Evolutionary conservation across 768 basidiomycete species (phyloP), one percentile per base, ranked within the genome.

Genomic region (Cytidiella melzeri): DNA sequence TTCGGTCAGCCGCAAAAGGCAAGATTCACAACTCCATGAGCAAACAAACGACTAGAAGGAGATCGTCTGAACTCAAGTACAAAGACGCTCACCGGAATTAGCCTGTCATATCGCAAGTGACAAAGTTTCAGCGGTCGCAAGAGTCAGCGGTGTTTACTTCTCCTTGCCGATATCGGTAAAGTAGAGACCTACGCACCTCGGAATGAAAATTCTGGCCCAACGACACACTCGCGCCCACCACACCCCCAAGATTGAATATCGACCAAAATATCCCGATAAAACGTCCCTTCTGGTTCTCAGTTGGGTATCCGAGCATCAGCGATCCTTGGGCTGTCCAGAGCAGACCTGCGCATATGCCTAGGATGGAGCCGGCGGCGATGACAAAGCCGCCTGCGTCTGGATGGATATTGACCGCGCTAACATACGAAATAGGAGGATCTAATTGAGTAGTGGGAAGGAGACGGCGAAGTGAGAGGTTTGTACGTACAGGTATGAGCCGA

Each of bases 251-350:
- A 57, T 91, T 90, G 70, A 92, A 91, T 53, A 91, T 84, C 38
- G 75, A 68, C 89, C 89, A 91, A 67, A 91, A 91, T 38, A 87
- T 77, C 30, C 76, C 82, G 45, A 91, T 88, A 65, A 75, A 90
- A 25, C 65, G 68, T 9, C 88, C 88, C 63, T 91, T 91, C 62
- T 90, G 79, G 40, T 64, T 59, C 61, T 91, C 88, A 0, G 85
- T 88, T 0, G 87, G 84, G 64, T 91, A 92, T 3, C 85, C 79
- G 64, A 92, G 67, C 81, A 90, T 90, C 52, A 92, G 69, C 13
- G 79, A 82, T 15, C 88, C 90, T 59, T 91, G 87, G 0, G 87
- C 86, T 0, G 87, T 84, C 88, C 88, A 92, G 5, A 92, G 68
- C 37, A 92, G 60, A 15, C 73, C 77, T 9, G 77, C 88, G 57